phyloP scores from a whole-genome alignment of 139 green algal species.

The Astrephomene gubernaculifera region DNA sequence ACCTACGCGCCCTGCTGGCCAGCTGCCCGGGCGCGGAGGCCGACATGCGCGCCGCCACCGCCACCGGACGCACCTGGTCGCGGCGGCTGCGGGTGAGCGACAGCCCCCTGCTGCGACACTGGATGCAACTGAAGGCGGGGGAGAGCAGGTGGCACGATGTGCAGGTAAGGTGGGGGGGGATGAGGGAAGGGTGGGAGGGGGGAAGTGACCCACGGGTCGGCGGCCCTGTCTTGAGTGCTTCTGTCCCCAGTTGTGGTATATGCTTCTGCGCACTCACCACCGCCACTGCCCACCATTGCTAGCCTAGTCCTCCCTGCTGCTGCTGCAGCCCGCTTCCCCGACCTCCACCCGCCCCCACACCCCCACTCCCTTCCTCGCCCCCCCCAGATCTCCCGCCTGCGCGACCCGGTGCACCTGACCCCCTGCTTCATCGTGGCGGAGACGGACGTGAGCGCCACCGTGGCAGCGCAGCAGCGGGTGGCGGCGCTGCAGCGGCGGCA shows the following conservation, averaged over 20 bases:
- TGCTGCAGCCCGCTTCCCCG: too few relatives aligned
- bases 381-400: conserved; percentile 11
- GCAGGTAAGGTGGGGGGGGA: conserved; percentile 15
- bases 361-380: too few relatives aligned
- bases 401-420: neutral
- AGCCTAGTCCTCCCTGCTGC: too few relatives aligned
- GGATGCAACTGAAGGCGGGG: conserved; percentile 1
- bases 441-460: conserved; percentile 24
- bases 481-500: conserved; percentile 16
- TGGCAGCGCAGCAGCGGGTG: conserved; percentile 10
- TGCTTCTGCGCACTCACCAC: too few relatives aligned
- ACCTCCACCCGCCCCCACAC: too few relatives aligned
- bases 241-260: too few relatives aligned
- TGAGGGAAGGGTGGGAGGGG: neutral
- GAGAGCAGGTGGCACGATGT: conserved; percentile 39
- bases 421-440: conserved; percentile 15
- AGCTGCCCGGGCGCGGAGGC: conserved; percentile 4
- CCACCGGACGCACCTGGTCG: neutral
- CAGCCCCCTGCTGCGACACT: conserved; percentile 6
- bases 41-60: conserved; percentile 21
- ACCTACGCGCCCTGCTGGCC: neutral
- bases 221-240: too few relatives aligned
- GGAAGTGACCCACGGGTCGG: neutral
- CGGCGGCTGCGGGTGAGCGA: conserved; percentile 15
- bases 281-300: too few relatives aligned